A percentile compares a stretch with the other conserved stretches of the same genome.
These are phyloP conservation scores for Carex arenaria DNA, from an alignment of 202 grass and related monocot genomes.

Conservation along the genomic window DNA sequence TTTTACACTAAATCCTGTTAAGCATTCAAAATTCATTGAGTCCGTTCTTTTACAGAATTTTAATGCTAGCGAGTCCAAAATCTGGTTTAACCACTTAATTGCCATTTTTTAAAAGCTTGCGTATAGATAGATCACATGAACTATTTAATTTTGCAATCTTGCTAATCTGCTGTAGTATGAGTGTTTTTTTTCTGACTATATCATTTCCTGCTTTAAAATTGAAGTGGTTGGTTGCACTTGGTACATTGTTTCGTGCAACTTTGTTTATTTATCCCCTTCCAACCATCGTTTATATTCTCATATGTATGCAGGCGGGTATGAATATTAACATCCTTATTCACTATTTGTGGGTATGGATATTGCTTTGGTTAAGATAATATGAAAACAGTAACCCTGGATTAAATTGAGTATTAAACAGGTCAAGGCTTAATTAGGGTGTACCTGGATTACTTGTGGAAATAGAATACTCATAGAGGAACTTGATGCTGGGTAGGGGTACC, in stretches of 20 bases:
- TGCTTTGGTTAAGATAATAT: background rate
- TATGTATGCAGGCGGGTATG: background rate
- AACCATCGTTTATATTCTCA: background rate
- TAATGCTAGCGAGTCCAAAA: background rate
- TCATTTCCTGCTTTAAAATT: background rate
- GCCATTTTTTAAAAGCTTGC: background rate
- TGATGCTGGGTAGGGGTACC: background rate
- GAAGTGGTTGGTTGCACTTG: background rate
- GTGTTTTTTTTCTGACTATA: background rate
- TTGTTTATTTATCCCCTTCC: background rate
- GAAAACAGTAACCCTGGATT: background rate
- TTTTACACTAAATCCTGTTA: too few relatives aligned
- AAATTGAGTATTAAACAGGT: background rate
- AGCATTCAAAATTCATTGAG: too few relatives aligned
- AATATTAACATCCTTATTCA: background rate
- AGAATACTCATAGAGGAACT: background rate
- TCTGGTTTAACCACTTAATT: background rate
- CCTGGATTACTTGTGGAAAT: background rate
- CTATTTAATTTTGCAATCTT: background rate
- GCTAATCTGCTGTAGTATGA: background rate
- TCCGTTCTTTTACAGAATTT: too few relatives aligned
- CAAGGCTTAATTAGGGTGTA: background rate
- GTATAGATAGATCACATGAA: background rate
- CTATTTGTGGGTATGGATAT: background rate
- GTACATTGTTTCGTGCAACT: background rate